Conservation (phyloP, 2,329 filamentous ascomycete genomes). For the Colletotrichum aenigma region DNA sequence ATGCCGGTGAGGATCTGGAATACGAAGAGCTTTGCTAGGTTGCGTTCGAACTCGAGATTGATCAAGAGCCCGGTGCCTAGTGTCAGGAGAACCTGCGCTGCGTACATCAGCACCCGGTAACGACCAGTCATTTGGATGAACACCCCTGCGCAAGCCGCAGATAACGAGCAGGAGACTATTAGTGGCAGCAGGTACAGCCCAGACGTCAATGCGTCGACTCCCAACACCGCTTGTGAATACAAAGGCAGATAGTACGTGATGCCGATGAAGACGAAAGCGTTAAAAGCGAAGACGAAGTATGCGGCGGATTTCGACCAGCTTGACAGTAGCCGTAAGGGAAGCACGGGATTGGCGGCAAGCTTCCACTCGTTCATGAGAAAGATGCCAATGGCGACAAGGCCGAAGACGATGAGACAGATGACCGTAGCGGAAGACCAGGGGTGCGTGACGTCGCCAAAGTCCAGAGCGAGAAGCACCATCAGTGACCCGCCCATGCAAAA, state of each 20-base stretch:
- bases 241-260: constrained; percentile 50
- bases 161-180: constrained; percentile 26
- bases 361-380: constrained; percentile 40
- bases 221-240: constrained; percentile 49
- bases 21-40: constrained; percentile 61
- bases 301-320: constrained; percentile 61
- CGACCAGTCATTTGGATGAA: constrained; percentile 67
- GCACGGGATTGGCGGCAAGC: constrained; percentile 33
- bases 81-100: constrained; percentile 61
- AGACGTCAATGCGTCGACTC: constrained; percentile 32
- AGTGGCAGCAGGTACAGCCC: constrained; percentile 37
- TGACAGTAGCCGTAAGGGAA: constrained; percentile 48
- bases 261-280: constrained; percentile 75
- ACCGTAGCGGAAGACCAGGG: constrained; percentile 70
- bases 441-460: constrained; percentile 61
- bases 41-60: constrained; percentile 61
- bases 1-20: constrained; percentile 68
- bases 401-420: constrained; percentile 39
- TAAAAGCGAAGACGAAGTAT: constrained; percentile 67
- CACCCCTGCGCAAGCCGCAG: constrained; percentile 22
- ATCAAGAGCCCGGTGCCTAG: constrained; percentile 70
- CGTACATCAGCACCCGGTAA: constrained; percentile 65
- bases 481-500: constrained; percentile 40
- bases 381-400: constrained; percentile 35
- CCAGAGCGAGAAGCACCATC: constrained; percentile 34